A percentile compares a stretch with the other conserved stretches of the same genome.
Evolutionary conservation across 2,329 filamentous ascomycete genomes (phyloP).

Genomic region (Pyrenochaeta sp.): DNA sequence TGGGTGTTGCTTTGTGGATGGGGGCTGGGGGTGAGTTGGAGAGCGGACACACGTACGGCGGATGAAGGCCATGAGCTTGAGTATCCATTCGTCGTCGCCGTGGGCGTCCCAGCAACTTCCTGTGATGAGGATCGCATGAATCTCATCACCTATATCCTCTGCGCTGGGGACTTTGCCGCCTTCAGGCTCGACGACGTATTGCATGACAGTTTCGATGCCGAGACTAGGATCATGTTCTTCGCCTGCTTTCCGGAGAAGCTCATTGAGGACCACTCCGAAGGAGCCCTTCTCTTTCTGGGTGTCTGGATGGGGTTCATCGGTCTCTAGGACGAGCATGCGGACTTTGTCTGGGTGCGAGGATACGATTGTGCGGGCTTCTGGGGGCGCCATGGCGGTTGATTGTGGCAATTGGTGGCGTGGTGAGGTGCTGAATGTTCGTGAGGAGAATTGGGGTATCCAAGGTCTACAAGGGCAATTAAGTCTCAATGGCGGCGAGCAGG

Average conservation of each 20-base stretch:
- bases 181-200: slow-evolving; percentile 59
- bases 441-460: too few relatives aligned
- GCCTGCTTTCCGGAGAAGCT: slow-evolving; percentile 61
- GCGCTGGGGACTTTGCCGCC: slow-evolving; percentile 53
- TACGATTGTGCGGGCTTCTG: slow-evolving; percentile 27
- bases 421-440: neutral
- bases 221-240: slow-evolving; percentile 61
- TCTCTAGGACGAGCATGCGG: slow-evolving; percentile 65
- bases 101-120: slow-evolving; percentile 59
- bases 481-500: too few relatives aligned
- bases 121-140: slow-evolving; percentile 56
- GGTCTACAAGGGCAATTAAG: slow-evolving; percentile 1
- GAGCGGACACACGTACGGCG: slow-evolving; percentile 53
- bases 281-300: slow-evolving; percentile 59
- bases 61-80: slow-evolving; percentile 54
- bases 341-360: slow-evolving; percentile 43
- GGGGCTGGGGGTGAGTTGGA: neutral
- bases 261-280: slow-evolving; percentile 63
- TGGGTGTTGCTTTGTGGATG: too few relatives aligned
- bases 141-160: slow-evolving; percentile 56
- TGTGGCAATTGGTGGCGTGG: neutral
- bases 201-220: slow-evolving; percentile 62
- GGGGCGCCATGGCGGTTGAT: slow-evolving; percentile 27
- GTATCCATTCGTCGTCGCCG: slow-evolving; percentile 54
- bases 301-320: slow-evolving; percentile 62